phyloP scores from a whole-genome alignment of 257 asterid genomes.

The Solanum pinnatisectum region DNA sequence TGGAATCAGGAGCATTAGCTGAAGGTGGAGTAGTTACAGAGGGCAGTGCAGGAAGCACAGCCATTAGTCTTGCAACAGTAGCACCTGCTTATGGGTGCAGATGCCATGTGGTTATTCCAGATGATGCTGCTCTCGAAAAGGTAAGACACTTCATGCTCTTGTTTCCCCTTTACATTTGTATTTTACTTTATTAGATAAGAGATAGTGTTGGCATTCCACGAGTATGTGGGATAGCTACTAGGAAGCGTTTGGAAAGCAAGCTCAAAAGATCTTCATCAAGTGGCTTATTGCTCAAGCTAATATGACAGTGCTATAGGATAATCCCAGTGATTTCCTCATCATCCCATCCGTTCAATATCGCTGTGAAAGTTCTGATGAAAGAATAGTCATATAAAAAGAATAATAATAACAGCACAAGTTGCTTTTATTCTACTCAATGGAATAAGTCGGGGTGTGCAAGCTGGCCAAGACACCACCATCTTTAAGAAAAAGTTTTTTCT shows the following conservation, averaged over 20 bases:
- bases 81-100: constrained; percentile 94
- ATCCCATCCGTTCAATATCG: neutral
- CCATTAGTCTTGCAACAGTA: constrained; percentile 92
- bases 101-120: constrained; percentile 96
- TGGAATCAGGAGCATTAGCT: constrained; percentile 65
- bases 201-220: neutral
- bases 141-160: constrained; percentile 10
- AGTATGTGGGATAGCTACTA: neutral
- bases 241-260: neutral
- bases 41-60: constrained; percentile 99
- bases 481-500: neutral
- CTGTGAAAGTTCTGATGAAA: neutral
- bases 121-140: constrained; percentile 96
- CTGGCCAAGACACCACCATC: neutral
- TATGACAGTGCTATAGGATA: neutral
- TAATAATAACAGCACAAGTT: neutral
- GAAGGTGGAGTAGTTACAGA: constrained; percentile 90
- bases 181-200: neutral
- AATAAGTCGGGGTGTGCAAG: neutral
- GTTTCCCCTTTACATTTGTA: neutral
- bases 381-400: neutral
- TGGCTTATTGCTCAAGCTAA: neutral
- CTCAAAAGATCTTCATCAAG: neutral
- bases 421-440: neutral
- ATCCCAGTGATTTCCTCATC: neutral